Conservation (phyloP, 441 rosid species). For the Capsella rubella region DNA sequence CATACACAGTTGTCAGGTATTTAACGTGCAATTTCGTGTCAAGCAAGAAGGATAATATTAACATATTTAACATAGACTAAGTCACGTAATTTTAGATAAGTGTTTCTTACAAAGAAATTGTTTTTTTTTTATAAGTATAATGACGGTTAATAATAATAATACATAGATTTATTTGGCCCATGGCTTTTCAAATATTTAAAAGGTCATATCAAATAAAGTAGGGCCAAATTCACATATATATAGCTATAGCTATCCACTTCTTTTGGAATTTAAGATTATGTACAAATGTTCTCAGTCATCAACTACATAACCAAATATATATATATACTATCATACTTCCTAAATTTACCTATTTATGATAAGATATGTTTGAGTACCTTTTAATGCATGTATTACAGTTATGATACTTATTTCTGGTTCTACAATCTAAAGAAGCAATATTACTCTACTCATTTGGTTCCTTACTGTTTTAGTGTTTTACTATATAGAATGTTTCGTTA, state of each 20-base stretch:
- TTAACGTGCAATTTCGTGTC: conserved; percentile 39
- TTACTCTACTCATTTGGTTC: no score
- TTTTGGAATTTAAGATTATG: conserved; percentile 28
- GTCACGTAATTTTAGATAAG: conserved; percentile 13
- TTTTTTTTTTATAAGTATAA: background rate
- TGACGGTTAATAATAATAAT: background rate
- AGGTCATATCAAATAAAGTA: conserved; percentile 25
- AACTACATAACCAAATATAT: background rate
- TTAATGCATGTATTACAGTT: no score
- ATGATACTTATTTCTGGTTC: no score
- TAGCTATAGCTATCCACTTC: background rate
- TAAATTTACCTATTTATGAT: background rate
- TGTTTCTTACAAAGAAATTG: conserved; percentile 16
- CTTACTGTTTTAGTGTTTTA: no score
- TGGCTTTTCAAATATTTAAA: conserved; percentile 38
- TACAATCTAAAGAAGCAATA: no score
- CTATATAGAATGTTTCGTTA: no score
- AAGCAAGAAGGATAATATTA: conserved; percentile 22
- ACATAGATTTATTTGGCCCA: background rate
- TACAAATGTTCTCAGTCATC: conserved; percentile 11
- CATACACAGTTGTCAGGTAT: conserved; percentile 16
- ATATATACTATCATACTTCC: background rate
- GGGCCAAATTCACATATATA: conserved; percentile 21
- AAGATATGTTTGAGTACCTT: background rate
- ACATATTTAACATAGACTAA: conserved; percentile 3